A percentile compares a stretch with the other conserved stretches of the same genome.
Evolutionary conservation across 2,329 filamentous ascomycete species (phyloP).

Genomic region (Hirsutella rhossiliensis): DNA sequence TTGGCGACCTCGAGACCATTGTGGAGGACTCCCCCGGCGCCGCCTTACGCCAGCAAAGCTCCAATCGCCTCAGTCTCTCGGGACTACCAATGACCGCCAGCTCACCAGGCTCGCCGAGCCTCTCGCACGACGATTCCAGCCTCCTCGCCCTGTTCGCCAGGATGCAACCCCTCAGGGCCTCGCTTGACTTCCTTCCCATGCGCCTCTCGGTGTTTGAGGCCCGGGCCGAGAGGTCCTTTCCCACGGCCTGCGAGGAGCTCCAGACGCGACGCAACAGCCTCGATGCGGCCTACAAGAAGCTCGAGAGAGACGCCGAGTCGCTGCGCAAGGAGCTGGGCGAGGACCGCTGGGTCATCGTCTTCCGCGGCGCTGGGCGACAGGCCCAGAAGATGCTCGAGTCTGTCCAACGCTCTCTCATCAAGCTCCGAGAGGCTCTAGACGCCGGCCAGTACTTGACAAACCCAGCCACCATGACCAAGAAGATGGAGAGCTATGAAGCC

Average conservation of each 20-base stretch:
- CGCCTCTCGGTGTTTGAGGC: conserved; percentile 74
- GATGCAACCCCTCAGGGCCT: conserved; percentile 88
- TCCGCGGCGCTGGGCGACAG: conserved; percentile 82
- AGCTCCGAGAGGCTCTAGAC: conserved; percentile 71
- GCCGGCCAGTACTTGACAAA: conserved; percentile 62
- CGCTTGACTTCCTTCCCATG: conserved; percentile 93
- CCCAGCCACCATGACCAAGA: conserved; percentile 59
- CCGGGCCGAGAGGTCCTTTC: conserved; percentile 67
- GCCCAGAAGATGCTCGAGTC: conserved; percentile 96
- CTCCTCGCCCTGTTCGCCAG: conserved; percentile 83
- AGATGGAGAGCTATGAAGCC: conserved; percentile 84
- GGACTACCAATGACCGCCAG: conserved; percentile 50
- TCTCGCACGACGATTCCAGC: conserved; percentile 71
- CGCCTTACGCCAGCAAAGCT: conserved; percentile 37
- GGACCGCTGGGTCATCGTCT: conserved; percentile 92
- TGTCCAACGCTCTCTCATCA: conserved; percentile 73
- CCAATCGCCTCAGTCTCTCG: conserved; percentile 58
- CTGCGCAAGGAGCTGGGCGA: conserved; percentile 84
- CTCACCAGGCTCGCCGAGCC: conserved; percentile 42
- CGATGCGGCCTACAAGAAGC: conserved; percentile 75
- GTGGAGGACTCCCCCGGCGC: conserved; percentile 68
- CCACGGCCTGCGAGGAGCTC: conserved; percentile 82
- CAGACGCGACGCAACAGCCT: conserved; percentile 62
- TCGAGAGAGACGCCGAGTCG: conserved; percentile 83
- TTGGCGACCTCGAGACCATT: conserved; percentile 85